Base-by-base conservation (phyloP, 2,329 filamentous ascomycete genomes). In the Arthrobotrys megalospora region DNA sequence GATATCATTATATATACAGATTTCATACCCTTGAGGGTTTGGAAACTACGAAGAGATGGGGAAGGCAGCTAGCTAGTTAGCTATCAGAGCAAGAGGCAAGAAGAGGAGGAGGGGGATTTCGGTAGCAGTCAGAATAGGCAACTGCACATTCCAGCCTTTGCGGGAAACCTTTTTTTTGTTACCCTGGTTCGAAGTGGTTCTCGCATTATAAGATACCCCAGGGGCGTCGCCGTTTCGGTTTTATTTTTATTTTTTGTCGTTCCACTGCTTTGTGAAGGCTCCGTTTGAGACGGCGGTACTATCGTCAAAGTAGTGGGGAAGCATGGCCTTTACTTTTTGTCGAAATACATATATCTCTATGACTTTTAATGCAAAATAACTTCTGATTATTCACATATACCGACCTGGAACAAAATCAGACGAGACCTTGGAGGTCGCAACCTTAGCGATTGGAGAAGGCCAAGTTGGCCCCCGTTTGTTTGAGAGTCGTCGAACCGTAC, bases 121-220 rank as follows among this genome's bases (percentile, higher is more conserved):
- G 50, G 28, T 34, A 14, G 28, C 52, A 58, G 52, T 38, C 52
- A 58, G 52, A 58, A 58, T 58, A 38, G 34, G 32, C 32, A 58
- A 38, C 52, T 36, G 34, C 52, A 10, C 32, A 21, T 38, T 38
- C 34, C 52, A n/a, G 8, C n/a, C 16, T 45, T n/a, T 2, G n/a
- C 43, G 12, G 43, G 12, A 45, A 58, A 32, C 52, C 16, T 53
- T 34, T 32, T 16, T 53, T 36, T 32, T 16, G 34, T 36, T 10
- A 38, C 6, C n/a, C 34, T 38, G 52, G 52, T 1, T 58, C 32
- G 34, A 38, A 38, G 32, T 2, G 16, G 32, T 38, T 41, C 50
- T 52, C n/a, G 34, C 34, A 24, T 58, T 58, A 21, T 38, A 58
- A 58, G 52, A 58, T 58, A 58, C 52, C 52, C 52, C 32, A 53